Evolutionary conservation across 176 grass and related monocot species (phyloP).

Genomic region (Hsuehochloa calcarea): DNA sequence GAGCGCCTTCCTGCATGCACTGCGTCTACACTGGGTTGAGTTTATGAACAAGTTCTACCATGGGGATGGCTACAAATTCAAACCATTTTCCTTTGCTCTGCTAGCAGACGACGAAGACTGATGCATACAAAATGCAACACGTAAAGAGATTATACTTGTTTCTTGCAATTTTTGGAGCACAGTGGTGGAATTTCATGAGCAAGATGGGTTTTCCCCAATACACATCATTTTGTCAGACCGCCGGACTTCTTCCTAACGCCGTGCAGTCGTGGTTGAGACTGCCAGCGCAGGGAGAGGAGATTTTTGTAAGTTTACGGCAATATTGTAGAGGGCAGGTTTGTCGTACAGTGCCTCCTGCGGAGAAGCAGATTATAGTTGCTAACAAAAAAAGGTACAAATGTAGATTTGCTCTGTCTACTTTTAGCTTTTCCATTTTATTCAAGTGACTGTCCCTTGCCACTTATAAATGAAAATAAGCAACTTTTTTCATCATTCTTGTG

Average conservation of each 20-base stretch:
- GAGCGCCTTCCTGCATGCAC: slow-evolving; percentile 92
- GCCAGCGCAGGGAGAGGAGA: slow-evolving; percentile 35
- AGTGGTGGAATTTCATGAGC: slow-evolving; percentile 28
- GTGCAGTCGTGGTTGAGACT: slow-evolving; percentile 43
- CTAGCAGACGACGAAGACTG: slow-evolving; percentile 80
- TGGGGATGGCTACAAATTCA: slow-evolving; percentile 98
- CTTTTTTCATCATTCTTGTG: slow-evolving; percentile 19
- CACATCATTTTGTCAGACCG: slow-evolving; percentile 41
- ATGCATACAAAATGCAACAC: slow-evolving; percentile 27
- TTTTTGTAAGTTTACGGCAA: slow-evolving; percentile 72
- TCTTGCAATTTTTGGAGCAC: slow-evolving; percentile 43
- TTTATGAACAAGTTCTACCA: slow-evolving; percentile 99
- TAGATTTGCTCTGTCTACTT: slow-evolving; percentile 53
- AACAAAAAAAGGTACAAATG: slow-evolving; percentile 63
- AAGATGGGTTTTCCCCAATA: slow-evolving; percentile 40
- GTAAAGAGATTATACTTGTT: slow-evolving; percentile 36
- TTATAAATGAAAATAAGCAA: neutral
- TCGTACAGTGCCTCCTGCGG: slow-evolving; percentile 42
- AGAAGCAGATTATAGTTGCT: slow-evolving; percentile 59
- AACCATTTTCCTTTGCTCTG: slow-evolving; percentile 83
- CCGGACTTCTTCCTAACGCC: slow-evolving; percentile 25
- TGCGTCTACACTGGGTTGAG: slow-evolving; percentile 99
- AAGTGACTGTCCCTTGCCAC: slow-evolving; percentile 19
- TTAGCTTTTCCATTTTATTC: slow-evolving; percentile 37
- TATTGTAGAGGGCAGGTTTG: slow-evolving; percentile 61